phyloP scores from a whole-genome alignment of 306 rosid species.

The Fragaria nilgerrensis region DNA sequence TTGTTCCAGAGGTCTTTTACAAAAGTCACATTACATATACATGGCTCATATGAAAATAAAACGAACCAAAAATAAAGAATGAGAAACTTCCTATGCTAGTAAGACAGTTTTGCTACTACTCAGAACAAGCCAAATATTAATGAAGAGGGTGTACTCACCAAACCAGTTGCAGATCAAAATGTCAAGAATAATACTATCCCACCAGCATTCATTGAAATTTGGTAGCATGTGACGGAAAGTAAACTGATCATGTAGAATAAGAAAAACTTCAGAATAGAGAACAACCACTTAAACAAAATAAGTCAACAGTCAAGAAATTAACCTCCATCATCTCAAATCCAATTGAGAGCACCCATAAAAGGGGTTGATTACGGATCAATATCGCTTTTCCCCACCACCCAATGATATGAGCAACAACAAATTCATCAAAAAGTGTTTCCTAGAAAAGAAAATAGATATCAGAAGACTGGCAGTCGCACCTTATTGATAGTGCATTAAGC shows the following conservation, averaged over 20 bases:
- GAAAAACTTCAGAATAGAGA: constrained; percentile 17
- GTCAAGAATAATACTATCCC: constrained; percentile 98
- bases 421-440: constrained; percentile 98
- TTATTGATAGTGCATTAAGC: not conserved
- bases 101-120: not conserved
- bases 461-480: constrained; percentile 6
- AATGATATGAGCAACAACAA: constrained; percentile 91
- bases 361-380: constrained; percentile 97
- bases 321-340: constrained; percentile 99
- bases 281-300: constrained; percentile 11
- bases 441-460: constrained; percentile 22
- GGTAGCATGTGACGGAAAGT: constrained; percentile 99
- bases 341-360: constrained; percentile 88
- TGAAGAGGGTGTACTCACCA: constrained; percentile 54
- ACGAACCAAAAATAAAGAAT: not conserved
- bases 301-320: constrained; percentile 20
- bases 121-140: not conserved
- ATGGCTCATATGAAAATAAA: not conserved
- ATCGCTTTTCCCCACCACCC: constrained; percentile 99
- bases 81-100: not conserved
- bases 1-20: not conserved
- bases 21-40: not conserved
- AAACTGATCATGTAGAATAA: constrained; percentile 47
- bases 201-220: constrained; percentile 99
- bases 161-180: constrained; percentile 98